These are phyloP conservation scores for Tuber borchii DNA, from an alignment of 495 filamentous ascomycete genomes.

Conservation along the genomic window DNA sequence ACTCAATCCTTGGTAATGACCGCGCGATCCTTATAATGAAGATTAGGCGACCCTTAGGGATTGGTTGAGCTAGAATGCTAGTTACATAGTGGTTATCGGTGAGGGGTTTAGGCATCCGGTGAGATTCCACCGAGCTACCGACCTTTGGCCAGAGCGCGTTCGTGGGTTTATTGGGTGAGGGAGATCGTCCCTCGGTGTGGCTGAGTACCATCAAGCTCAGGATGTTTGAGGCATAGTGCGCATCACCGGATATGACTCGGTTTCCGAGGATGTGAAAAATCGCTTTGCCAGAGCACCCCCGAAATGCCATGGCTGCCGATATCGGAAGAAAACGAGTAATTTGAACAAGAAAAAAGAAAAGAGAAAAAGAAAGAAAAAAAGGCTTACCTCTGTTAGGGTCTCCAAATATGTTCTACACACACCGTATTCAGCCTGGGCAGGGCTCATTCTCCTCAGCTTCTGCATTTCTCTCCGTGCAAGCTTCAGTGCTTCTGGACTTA, in stretches of 20 bases:
- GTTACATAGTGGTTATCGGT: neutral
- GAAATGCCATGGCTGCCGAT: neutral
- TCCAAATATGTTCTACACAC: slow-evolving; percentile 93
- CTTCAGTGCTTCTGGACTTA: slow-evolving; percentile 60
- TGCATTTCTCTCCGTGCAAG: slow-evolving; percentile 84
- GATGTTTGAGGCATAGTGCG: neutral
- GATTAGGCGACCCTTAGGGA: neutral
- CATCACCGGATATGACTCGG: slow-evolving; percentile 16
- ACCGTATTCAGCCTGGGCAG: slow-evolving; percentile 88
- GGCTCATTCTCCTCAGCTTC: slow-evolving; percentile 87
- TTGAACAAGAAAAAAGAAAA: neutral
- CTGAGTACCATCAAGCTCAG: neutral
- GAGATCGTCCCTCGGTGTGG: neutral
- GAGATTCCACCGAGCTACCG: neutral
- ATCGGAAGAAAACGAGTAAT: neutral
- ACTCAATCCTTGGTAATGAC: neutral
- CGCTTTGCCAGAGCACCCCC: neutral
- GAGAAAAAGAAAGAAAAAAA: neutral
- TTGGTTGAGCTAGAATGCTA: neutral
- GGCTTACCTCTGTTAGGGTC: slow-evolving; percentile 65
- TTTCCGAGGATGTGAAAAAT: neutral
- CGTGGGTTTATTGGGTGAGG: neutral
- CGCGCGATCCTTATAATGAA: neutral
- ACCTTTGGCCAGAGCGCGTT: neutral
- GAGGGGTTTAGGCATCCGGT: neutral